phyloP scores from a whole-genome alignment of 1,284 basidiomycete genomes.

The Anthracocystis panici-leucophaei region DNA sequence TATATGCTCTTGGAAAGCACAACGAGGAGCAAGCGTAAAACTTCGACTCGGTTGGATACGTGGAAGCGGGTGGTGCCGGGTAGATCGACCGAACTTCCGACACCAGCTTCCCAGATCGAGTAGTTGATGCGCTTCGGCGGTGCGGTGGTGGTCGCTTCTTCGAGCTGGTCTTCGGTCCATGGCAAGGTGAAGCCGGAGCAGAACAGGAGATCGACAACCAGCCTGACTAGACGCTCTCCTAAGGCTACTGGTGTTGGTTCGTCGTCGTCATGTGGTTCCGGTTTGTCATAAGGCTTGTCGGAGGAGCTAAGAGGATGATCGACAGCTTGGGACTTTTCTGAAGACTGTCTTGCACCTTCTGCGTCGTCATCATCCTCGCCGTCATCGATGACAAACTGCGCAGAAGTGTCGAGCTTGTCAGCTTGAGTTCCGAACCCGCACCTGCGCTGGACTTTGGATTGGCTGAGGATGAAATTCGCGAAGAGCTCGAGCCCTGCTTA shows the following conservation, averaged over 20 bases:
- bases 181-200: slow-evolving; percentile 67
- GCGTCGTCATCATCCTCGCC: slow-evolving; percentile 20
- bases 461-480: neutral
- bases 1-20: slow-evolving; percentile 66
- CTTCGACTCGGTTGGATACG: slow-evolving; percentile 57
- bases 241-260: slow-evolving; percentile 35
- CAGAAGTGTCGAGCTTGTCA: slow-evolving; percentile 47
- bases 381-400: slow-evolving; percentile 65
- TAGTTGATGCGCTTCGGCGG: slow-evolving; percentile 28
- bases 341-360: neutral
- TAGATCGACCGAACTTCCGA: slow-evolving; percentile 63
- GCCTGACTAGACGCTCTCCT: slow-evolving; percentile 47
- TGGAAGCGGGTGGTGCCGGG: slow-evolving; percentile 48
- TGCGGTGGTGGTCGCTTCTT: slow-evolving; percentile 4
- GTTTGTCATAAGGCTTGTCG: neutral
- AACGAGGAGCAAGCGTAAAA: slow-evolving; percentile 62
- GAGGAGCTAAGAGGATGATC: slow-evolving; percentile 43
- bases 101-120: slow-evolving; percentile 66
- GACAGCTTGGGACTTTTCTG: neutral
- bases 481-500: slow-evolving; percentile 4
- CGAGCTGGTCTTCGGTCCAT: slow-evolving; percentile 64
- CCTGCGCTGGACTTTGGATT: neutral
- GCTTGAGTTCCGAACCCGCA: neutral
- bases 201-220: slow-evolving; percentile 64
- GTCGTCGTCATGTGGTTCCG: slow-evolving; percentile 8